Evolutionary conservation across 1,284 basidiomycete genomes (phyloP), one percentile per base, ranked within the genome.

Genomic region (Stereum hirsutum): DNA sequence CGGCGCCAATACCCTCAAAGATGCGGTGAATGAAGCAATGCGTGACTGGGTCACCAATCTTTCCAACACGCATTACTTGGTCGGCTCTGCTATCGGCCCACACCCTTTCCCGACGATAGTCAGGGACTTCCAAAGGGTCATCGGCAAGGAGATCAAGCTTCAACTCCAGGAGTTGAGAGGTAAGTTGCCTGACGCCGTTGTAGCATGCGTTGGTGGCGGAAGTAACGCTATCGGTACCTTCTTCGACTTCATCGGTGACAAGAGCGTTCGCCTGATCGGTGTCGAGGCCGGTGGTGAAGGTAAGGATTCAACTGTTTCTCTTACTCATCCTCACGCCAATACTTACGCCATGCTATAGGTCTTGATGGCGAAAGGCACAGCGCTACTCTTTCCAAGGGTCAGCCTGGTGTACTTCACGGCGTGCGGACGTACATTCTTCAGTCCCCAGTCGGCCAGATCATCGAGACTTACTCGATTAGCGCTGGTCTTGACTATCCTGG

Each of bases 61-160:
- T 28, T 70, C 87, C 25, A 86, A 70, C 15, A 98, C 95, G 2
- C 93, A 99, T 68, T 99, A 98, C 69, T 79, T 97, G 50, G 90
- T 99, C 52, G 96, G 96, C 31, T 97, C 93, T 17, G 92, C 86
- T 26, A 97, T 99, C 53, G 96, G 96, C 6, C 96, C 96, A 14
- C 95, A 98, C 62, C 96, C 96, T 1, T 99, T 99, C 81, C 96
- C 96, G 1, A 97, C 94, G 26, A 90, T 99, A 48, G 95, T 99
- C 37, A 84, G 95, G 44, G 96, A 99, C 65, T 98, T 96, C 78
- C 96, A 99, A 64, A 81, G 86, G 51, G 78, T 99, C 41, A 99
- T 99, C 52, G 89, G 95, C 3, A 74, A 84, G 57, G 96, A 99
- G 66, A 95, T 98, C 69, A 97, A 94, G 66, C 66, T 70, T 41